phyloP scores from a whole-genome alignment of 768 basidiomycete species.

The Mycena floridula region DNA sequence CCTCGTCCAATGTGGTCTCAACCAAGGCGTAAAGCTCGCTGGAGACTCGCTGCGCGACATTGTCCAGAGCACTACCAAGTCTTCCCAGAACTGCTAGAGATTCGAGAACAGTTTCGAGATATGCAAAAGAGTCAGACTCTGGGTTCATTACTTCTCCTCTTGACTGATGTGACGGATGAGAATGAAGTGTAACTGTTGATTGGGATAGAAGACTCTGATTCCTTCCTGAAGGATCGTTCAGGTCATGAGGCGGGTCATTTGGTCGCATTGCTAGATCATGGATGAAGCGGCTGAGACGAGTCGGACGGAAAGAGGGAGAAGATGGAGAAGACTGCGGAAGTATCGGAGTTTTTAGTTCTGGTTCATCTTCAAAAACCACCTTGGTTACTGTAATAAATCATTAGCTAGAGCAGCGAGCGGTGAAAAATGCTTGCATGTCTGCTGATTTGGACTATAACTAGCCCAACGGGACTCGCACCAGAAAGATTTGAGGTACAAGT shows the following conservation, averaged over 20 bases:
- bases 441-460: constrained; percentile 75
- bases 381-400: constrained; percentile 49
- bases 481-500: constrained; percentile 95
- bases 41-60: constrained; percentile 74
- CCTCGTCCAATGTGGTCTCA: constrained; percentile 84
- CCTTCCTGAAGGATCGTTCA: constrained; percentile 47
- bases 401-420: neutral
- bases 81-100: constrained; percentile 90
- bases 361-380: constrained; percentile 58
- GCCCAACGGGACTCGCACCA: constrained; percentile 95
- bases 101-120: constrained; percentile 89
- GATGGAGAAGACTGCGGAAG: constrained; percentile 31
- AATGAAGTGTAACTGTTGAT: neutral
- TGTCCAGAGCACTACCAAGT: constrained; percentile 79
- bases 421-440: constrained; percentile 49
- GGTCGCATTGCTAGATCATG: constrained; percentile 60
- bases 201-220: too few relatives aligned
- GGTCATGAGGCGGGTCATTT: constrained; percentile 72
- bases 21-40: constrained; percentile 81
- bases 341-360: constrained; percentile 19
- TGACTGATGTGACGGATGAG: neutral
- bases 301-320: constrained; percentile 33
- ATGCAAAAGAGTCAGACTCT: constrained; percentile 88
- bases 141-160: constrained; percentile 73
- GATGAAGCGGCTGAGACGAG: constrained; percentile 57